Evolutionary conservation across 345 rosid species (phyloP).

Genomic region (Microthlaspi erraticum): DNA sequence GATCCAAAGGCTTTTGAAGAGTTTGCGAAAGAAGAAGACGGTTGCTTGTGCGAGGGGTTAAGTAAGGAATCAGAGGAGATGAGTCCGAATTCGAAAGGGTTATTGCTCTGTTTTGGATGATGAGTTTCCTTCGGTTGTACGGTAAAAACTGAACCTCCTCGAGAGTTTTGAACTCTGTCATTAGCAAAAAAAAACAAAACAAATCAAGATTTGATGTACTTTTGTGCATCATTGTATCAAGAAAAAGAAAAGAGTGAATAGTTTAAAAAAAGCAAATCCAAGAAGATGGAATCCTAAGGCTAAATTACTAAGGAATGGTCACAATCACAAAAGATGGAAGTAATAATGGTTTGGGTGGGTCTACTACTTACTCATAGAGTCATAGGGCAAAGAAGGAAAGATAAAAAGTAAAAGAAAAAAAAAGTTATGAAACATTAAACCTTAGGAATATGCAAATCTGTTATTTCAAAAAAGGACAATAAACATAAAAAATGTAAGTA

Average conservation of each 20-base stretch:
- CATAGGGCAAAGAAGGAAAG: conserved; percentile 30
- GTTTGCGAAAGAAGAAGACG: conserved; percentile 38
- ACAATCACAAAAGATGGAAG: conserved; percentile 34
- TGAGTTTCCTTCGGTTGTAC: conserved; percentile 47
- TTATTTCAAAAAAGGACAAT: conserved; percentile 22
- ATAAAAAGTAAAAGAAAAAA: conserved; percentile 23
- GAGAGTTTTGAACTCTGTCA: conserved; percentile 52
- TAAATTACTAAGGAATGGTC: conserved; percentile 27
- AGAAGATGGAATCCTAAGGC: conserved; percentile 39
- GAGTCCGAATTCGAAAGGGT: conserved; percentile 53
- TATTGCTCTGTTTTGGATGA: conserved; percentile 48
- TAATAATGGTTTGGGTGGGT: conserved; percentile 46
- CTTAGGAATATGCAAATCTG: conserved; percentile 48
- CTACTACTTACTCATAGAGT: conserved; percentile 50
- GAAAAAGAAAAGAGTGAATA: conserved; percentile 20
- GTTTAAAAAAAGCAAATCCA: conserved; percentile 22
- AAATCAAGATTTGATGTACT: background rate
- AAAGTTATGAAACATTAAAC: conserved; percentile 49
- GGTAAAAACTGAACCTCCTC: conserved; percentile 42
- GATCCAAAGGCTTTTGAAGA: conserved; percentile 58
- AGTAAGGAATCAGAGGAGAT: conserved; percentile 57
- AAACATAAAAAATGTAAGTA: background rate
- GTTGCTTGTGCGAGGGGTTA: conserved; percentile 49
- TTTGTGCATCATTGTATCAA: conserved; percentile 16
- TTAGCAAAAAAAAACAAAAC: conserved; percentile 16